phyloP scores from a whole-genome alignment of 371 early-diverging fungal genomes.

The Mortierella sp. region DNA sequence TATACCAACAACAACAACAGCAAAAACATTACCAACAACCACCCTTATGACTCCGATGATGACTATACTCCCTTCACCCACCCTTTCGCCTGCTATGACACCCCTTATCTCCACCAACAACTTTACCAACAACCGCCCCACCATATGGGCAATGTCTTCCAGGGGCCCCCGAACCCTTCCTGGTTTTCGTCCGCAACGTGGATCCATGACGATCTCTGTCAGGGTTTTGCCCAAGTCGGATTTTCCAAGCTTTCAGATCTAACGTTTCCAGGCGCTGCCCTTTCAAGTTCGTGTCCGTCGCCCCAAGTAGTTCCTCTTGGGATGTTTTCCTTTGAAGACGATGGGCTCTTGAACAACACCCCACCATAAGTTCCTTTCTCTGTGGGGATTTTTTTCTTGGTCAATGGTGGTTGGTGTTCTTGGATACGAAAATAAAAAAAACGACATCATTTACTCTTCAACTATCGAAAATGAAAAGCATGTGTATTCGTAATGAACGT shows the following conservation, averaged over 20 bases:
- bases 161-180: background rate
- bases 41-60: conserved; percentile 45
- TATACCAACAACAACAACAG: background rate
- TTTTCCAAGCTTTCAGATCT: conserved; percentile 39
- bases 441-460: conserved; percentile 4
- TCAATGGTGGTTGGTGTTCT: background rate
- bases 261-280: conserved; percentile 13
- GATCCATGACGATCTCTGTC: conserved; percentile 18
- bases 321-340: conserved; percentile 21
- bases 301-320: conserved; percentile 1
- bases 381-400: background rate
- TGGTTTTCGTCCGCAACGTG: conserved; percentile 38
- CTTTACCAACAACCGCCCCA: conserved; percentile 13
- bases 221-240: conserved; percentile 30
- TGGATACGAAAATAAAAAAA: background rate
- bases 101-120: conserved; percentile 5
- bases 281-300: conserved; percentile 9
- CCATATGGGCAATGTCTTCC: conserved; percentile 7
- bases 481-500: too few relatives aligned
- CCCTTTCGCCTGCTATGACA: conserved; percentile 29
- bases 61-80: conserved; percentile 21
- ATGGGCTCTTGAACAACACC: background rate
- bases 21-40: background rate
- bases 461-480: background rate
- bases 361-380: conserved; percentile 3